phyloP scores from a whole-genome alignment of 2,329 filamentous ascomycete genomes.

The Fusarium sulawesiense region DNA sequence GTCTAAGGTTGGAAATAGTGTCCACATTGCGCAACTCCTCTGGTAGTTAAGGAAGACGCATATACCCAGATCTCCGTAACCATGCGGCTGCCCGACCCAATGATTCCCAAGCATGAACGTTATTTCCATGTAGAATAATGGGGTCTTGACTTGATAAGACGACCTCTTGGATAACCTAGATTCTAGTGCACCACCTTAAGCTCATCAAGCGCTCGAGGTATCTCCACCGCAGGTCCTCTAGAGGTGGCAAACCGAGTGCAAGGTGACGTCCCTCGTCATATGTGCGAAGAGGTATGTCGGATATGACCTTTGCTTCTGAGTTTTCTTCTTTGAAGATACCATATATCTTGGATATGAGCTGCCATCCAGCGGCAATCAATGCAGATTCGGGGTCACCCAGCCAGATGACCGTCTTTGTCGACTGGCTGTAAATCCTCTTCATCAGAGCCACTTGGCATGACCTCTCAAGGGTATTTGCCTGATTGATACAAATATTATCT shows the following conservation, averaged over 20 bases:
- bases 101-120: not conserved
- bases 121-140: fast-evolving
- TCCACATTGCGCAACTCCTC: not conserved
- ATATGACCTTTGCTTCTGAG: not conserved
- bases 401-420: not conserved
- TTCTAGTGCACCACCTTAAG: not conserved
- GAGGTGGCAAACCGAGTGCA: not conserved
- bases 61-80: not conserved
- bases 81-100: not conserved
- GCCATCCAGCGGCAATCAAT: not conserved
- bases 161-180: not conserved
- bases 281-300: not conserved
- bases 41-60: not conserved
- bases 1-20: not conserved
- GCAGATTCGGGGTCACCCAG: not conserved
- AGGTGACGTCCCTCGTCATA: not conserved
- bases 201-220: not conserved
- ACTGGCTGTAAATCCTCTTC: not conserved
- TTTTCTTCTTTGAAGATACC: not conserved
- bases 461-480: not conserved
- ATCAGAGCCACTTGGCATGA: not conserved
- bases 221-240: not conserved
- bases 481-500: not conserved
- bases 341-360: not conserved
- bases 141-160: not conserved